Percentiles rank a stretch among this genome's conserved stretches.
These are phyloP conservation scores for Leptodermis oblonga DNA, from an alignment of 257 asterid species.

Conservation along the genomic window DNA sequence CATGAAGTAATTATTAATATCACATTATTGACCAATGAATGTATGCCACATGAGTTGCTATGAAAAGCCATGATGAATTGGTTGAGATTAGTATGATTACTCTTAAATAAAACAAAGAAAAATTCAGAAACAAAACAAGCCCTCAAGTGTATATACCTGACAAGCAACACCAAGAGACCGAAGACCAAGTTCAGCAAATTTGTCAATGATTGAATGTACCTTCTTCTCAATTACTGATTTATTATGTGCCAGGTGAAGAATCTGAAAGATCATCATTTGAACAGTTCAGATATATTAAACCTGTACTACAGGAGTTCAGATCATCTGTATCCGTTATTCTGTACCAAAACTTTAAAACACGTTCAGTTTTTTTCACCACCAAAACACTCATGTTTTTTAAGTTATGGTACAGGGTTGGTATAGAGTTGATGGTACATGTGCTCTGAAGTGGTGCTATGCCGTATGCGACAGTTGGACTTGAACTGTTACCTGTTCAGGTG, in stretches of 20 bases:
- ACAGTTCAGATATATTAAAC: not conserved
- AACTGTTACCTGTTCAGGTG: constrained; percentile 34
- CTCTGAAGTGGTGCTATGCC: no score
- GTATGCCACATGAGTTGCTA: no score
- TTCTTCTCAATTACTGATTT: constrained; percentile 28
- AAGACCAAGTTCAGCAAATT: constrained; percentile 37
- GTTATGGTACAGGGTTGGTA: no score
- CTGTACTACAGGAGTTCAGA: no score
- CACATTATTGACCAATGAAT: no score
- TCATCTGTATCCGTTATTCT: no score
- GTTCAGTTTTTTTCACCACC: no score
- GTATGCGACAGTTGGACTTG: not conserved
- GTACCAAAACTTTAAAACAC: no score
- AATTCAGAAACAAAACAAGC: not conserved
- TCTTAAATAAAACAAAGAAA: not conserved
- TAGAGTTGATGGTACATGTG: no score
- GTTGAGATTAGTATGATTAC: no score
- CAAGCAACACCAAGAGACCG: constrained; percentile 37
- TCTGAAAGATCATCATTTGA: constrained; percentile 16
- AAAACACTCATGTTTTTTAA: not conserved
- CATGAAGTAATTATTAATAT: no score
- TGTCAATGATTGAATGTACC: constrained; percentile 31
- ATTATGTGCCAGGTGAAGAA: constrained; percentile 32
- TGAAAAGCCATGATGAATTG: no score
- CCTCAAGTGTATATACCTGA: constrained; percentile 24